phyloP scores from a whole-genome alignment of 1,284 basidiomycete genomes.

The Pyrrhoderma noxium region DNA sequence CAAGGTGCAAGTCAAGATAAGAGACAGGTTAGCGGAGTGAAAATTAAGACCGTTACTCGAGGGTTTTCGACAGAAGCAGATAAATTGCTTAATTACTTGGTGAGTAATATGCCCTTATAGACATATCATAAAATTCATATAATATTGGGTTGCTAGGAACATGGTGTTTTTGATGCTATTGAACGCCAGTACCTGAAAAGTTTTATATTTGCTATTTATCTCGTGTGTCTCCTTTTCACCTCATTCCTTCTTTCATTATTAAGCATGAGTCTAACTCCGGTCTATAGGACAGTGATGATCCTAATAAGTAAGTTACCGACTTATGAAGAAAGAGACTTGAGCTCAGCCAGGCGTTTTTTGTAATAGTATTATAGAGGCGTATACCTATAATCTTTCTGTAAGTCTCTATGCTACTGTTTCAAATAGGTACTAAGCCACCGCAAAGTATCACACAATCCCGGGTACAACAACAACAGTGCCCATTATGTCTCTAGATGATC shows the following conservation, averaged over 20 bases:
- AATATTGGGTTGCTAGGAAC: constrained; percentile 50
- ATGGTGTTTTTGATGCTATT: constrained; percentile 74
- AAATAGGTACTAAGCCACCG: not conserved
- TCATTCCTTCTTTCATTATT: too few species aligned
- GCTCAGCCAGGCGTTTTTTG: constrained; percentile 1
- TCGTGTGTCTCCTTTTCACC: constrained; percentile 37
- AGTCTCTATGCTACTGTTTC: not conserved
- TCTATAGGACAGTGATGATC: constrained; percentile 70
- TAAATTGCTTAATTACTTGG: constrained; percentile 69
- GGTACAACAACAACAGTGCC: constrained; percentile 21
- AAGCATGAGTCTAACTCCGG: too few species aligned
- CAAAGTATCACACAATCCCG: constrained; percentile 21
- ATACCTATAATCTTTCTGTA: constrained; percentile 72
- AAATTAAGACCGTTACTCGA: constrained; percentile 57
- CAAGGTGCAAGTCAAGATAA: constrained; percentile 20
- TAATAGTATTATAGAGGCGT: constrained; percentile 70
- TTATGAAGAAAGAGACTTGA: constrained; percentile 17
- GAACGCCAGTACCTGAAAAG: constrained; percentile 69
- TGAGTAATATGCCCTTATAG: constrained; percentile 28
- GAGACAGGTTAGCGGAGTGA: constrained; percentile 24
- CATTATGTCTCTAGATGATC: constrained; percentile 21
- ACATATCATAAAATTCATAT: not conserved
- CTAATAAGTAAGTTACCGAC: constrained; percentile 53
- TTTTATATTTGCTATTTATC: constrained; percentile 76
- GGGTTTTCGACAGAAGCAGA: constrained; percentile 77